A percentile compares a stretch with the other conserved stretches of the same genome.
Conservation (phyloP, 139 green algal species). For the Tetradesmus obliquus region DNA sequence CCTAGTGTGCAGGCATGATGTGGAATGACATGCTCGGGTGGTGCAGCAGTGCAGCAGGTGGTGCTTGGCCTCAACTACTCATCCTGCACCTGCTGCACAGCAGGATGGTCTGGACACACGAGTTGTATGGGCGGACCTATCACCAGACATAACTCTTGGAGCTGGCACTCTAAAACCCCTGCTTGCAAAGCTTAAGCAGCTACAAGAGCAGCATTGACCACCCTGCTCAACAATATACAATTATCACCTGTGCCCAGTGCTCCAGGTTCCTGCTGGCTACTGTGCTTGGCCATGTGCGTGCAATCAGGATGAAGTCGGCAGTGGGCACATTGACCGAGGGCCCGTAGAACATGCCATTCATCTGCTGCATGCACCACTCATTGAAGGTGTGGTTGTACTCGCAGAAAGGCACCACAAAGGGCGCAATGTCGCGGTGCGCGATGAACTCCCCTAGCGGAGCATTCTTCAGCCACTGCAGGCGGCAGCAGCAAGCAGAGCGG, state of each 20-base stretch:
- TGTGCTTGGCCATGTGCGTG: constrained; percentile 33
- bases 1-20: background rate
- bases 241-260: constrained; percentile 51
- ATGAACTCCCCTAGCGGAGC: background rate
- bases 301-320: background rate
- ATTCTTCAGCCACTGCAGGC: constrained; percentile 30
- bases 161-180: background rate
- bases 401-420: constrained; percentile 52
- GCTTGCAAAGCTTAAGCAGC: constrained; percentile 25
- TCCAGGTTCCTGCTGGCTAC: constrained; percentile 44
- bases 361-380: constrained; percentile 19
- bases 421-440: constrained; percentile 16
- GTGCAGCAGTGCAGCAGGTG: background rate
- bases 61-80: background rate
- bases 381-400: background rate
- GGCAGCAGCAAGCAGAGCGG: background rate
- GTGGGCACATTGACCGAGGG: constrained; percentile 3
- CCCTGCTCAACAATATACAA: background rate
- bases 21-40: background rate
- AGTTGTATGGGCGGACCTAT: background rate
- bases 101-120: background rate
- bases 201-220: background rate
- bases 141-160: background rate
- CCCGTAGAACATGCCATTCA: constrained; percentile 38
- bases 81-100: background rate